Evolutionary conservation across 768 basidiomycete species (phyloP).

Genomic region (Pulveroboletus sp.): DNA sequence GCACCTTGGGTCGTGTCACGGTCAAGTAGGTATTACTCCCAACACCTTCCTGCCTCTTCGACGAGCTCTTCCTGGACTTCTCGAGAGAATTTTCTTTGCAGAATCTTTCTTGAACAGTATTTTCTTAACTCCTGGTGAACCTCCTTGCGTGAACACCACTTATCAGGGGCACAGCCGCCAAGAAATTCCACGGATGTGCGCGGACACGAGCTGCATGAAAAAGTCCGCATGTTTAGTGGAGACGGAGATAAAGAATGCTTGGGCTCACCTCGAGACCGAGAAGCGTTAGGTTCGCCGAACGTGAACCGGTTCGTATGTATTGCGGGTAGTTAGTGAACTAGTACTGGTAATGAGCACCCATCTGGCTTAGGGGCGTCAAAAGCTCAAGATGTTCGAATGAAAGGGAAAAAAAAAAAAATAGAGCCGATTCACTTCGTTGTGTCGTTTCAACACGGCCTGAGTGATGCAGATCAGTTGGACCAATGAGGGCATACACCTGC

Average conservation of each 20-base stretch:
- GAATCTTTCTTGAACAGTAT: slow-evolving; percentile 51
- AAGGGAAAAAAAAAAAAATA: no score
- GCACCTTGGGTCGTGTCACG: slow-evolving; percentile 39
- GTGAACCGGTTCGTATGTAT: slow-evolving; percentile 47
- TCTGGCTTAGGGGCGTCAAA: not conserved
- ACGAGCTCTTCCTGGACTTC: slow-evolving; percentile 20
- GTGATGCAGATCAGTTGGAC: not conserved
- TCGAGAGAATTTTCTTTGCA: slow-evolving; percentile 53
- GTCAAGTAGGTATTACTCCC: slow-evolving; percentile 43
- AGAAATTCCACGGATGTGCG: slow-evolving; percentile 42
- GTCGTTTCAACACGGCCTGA: no score
- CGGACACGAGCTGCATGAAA: not conserved
- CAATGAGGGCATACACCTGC: not conserved
- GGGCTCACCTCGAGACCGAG: slow-evolving; percentile 36
- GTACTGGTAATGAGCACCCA: no score
- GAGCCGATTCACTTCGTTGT: no score
- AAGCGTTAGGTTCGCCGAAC: slow-evolving; percentile 36
- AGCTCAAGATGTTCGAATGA: no score
- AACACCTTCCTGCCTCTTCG: slow-evolving; percentile 43
- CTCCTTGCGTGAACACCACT: slow-evolving; percentile 41
- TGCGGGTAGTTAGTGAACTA: slow-evolving; percentile 50
- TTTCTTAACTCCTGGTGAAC: slow-evolving; percentile 36
- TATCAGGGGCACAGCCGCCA: slow-evolving; percentile 65
- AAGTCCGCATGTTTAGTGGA: not conserved
- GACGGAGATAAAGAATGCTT: not conserved